These are phyloP conservation scores for Purshia tridentata DNA, from an alignment of 306 rosid species.

Conservation along the genomic window DNA sequence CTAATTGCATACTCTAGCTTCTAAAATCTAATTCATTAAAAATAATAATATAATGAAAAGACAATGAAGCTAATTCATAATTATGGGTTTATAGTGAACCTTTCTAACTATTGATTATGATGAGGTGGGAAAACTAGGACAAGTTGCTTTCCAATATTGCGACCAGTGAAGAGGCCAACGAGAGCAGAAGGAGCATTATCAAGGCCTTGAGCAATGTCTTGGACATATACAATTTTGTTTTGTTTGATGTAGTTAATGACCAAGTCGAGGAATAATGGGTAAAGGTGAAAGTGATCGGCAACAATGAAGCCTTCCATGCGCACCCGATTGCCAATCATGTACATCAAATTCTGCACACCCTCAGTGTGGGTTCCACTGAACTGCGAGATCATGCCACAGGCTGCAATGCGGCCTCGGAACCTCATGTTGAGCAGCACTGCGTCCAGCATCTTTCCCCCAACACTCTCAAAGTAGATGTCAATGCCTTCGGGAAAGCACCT, in stretches of 20 bases:
- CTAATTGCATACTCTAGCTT: no score
- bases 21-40: no score
- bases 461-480: constrained; percentile 10
- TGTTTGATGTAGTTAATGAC: constrained; percentile 4
- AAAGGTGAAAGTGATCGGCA: neutral
- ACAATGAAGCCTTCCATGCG: constrained; percentile 13
- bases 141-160: constrained; percentile 22
- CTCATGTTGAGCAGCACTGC: constrained; percentile 17
- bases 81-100: no score
- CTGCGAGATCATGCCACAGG: constrained; percentile 13
- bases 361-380: neutral
- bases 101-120: no score
- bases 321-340: neutral
- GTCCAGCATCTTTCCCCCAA: constrained; percentile 12
- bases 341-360: constrained; percentile 16
- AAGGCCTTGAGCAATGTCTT: constrained; percentile 16
- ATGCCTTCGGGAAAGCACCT: constrained; percentile 20
- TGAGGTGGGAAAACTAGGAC: constrained; percentile 15
- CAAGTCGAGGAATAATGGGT: neutral
- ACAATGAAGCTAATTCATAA: no score
- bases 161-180: neutral
- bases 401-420: neutral
- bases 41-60: no score
- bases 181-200: neutral
- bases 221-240: constrained; percentile 1